Base-by-base conservation (phyloP, 805 yeast species). In the Metschnikowia kunwiensis region DNA sequence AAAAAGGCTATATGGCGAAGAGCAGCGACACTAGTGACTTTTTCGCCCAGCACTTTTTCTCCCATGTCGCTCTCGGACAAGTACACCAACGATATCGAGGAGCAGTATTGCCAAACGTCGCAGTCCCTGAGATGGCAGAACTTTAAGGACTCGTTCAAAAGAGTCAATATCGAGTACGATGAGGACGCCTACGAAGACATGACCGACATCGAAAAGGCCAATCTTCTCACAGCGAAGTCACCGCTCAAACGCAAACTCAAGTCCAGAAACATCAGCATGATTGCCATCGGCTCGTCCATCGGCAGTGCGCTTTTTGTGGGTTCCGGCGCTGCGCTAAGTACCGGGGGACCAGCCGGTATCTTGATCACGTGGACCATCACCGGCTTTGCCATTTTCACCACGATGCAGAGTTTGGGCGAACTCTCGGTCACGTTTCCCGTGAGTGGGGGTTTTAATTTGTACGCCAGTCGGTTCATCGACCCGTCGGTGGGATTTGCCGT, bases 271-370 rank as follows among this genome's bases (percentile, higher is more conserved):
- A 69, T 79, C 40, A 69, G 78, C 40, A 78, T 81, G 83, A 77
- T 81, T 53, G 83, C 93, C 44, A 77, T 86, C 44, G 93, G 93
- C 47, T 89, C 91, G 43, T 84, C 91, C 9, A 61, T 84, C 23
- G 93, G 91, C 40, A 82, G 91, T 3, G 94, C 89, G 52, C 68
- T 85, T 36, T 65, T 85, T 42, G 80, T 85, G 48, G 86, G 88
- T 51, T 81, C 88, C 2, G 87, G 88, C 32, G 63, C 77, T n/a
- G 79, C 89, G 3, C 65, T 84, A 28, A 65, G 70, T 9, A 57
- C 71, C 13, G 87, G 85, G 12, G 94, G 94, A 7, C 91, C 82
- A 2, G 82, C 72, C 22, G 66, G 78, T 40, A 67, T 75, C 31
- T 67, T 85, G 27, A 72, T 84, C 36, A 76, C 86, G 4, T 86